Percentiles rank a stretch among this genome's conserved stretches.
phyloP scores from a whole-genome alignment of 495 filamentous ascomycete species.

The Penicillium lividum region DNA sequence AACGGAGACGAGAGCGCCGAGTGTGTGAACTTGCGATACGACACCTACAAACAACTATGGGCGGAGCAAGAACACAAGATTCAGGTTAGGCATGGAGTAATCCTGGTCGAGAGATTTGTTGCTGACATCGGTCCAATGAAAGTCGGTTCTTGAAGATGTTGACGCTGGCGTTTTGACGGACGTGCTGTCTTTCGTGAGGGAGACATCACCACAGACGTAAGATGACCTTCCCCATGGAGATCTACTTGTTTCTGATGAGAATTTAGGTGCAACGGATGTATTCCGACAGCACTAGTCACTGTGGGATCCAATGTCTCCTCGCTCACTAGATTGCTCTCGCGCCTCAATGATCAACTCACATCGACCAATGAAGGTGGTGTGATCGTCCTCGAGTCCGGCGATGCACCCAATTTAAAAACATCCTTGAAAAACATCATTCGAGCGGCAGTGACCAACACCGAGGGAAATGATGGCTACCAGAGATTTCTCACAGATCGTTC shows the following conservation, averaged over 20 bases:
- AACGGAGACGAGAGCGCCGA: slow-evolving; percentile 59
- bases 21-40: slow-evolving; percentile 54
- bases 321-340: slow-evolving; percentile 65
- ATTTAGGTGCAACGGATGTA: slow-evolving; percentile 48
- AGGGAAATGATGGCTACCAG: slow-evolving; percentile 46
- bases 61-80: slow-evolving; percentile 64
- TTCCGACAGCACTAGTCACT: slow-evolving; percentile 80
- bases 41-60: slow-evolving; percentile 70
- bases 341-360: slow-evolving; percentile 60
- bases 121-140: slow-evolving; percentile 14
- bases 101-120: not conserved
- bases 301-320: slow-evolving; percentile 86
- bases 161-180: slow-evolving; percentile 62
- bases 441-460: slow-evolving; percentile 61
- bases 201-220: slow-evolving; percentile 49
- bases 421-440: slow-evolving; percentile 81
- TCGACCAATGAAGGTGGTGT: slow-evolving; percentile 51
- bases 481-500: slow-evolving; percentile 51
- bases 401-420: slow-evolving; percentile 80
- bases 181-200: slow-evolving; percentile 65
- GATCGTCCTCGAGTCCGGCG: slow-evolving; percentile 73
- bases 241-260: slow-evolving; percentile 17
- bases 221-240: slow-evolving; percentile 6
- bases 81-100: slow-evolving; percentile 49
- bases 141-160: slow-evolving; percentile 44